A percentile compares a stretch with the other conserved stretches of the same genome.
These are phyloP conservation scores for Cercospora janseana DNA, from an alignment of 2,329 filamentous ascomycete species.

Conservation along the genomic window DNA sequence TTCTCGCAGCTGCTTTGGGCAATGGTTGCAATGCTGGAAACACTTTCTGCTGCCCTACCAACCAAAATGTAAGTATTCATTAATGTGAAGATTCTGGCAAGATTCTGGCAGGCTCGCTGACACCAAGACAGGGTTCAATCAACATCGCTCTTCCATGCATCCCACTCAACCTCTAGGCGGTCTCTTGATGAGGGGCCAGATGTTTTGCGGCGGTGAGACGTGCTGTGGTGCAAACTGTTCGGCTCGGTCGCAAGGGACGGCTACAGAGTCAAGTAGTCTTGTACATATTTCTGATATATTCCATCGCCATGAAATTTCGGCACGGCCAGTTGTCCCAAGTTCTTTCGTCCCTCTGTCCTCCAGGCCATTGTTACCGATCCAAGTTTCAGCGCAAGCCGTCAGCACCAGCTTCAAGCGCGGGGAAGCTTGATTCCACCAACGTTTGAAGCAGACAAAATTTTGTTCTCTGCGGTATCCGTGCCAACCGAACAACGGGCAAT, in stretches of 20 bases:
- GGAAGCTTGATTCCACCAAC: neutral
- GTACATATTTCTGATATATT: too few species aligned
- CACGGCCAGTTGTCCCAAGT: too few species aligned
- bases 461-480: too few species aligned
- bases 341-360: too few species aligned
- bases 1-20: neutral
- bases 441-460: too few species aligned
- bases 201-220: neutral
- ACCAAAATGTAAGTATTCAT: conserved; percentile 12
- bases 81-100: neutral
- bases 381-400: neutral
- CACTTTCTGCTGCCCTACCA: conserved; percentile 26
- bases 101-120: conserved; percentile 1
- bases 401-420: neutral
- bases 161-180: conserved; percentile 8
- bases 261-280: too few species aligned
- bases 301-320: too few species aligned
- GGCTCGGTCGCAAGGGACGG: too few species aligned
- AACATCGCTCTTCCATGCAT: conserved; percentile 9
- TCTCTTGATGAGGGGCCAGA: neutral
- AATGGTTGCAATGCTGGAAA: conserved; percentile 18
- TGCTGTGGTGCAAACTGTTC: too few species aligned
- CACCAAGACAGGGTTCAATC: neutral
- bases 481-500: neutral
- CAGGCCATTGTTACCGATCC: neutral